Evolutionary conservation across 106 monocot species (phyloP).

Genomic region (Agapanthus africanus): DNA sequence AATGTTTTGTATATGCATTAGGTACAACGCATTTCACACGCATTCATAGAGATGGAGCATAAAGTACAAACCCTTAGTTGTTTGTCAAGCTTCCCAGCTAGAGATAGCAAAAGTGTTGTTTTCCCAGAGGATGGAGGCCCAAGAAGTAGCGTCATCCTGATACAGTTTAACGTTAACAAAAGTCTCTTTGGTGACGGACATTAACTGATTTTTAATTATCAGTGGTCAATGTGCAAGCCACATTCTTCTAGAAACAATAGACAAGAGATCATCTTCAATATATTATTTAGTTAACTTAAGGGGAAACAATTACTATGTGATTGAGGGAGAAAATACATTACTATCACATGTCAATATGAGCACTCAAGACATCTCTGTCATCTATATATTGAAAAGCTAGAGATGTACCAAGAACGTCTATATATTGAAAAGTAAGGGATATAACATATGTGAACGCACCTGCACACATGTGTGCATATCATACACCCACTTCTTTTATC

Average conservation of each 20-base stretch:
- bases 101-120: neutral
- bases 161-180: too few relatives aligned
- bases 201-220: neutral
- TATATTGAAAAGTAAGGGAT: neutral
- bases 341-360: neutral
- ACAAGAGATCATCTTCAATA: neutral
- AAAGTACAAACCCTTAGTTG: constrained; percentile 25
- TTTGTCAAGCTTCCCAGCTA: constrained; percentile 71
- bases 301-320: neutral
- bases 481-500: neutral
- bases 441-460: too few relatives aligned
- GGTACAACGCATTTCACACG: neutral
- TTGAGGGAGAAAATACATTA: neutral
- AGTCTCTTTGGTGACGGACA: neutral
- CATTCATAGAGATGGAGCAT: neutral
- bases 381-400: neutral
- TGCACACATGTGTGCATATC: too few relatives aligned
- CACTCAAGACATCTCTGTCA: neutral
- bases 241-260: neutral
- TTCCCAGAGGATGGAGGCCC: too few relatives aligned
- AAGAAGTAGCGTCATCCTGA: too few relatives aligned
- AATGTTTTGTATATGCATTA: too few relatives aligned
- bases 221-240: neutral
- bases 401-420: neutral
- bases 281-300: neutral